Evolutionary conservation across 169 alveolate species (phyloP).

Genomic region (Theileria annulata): DNA sequence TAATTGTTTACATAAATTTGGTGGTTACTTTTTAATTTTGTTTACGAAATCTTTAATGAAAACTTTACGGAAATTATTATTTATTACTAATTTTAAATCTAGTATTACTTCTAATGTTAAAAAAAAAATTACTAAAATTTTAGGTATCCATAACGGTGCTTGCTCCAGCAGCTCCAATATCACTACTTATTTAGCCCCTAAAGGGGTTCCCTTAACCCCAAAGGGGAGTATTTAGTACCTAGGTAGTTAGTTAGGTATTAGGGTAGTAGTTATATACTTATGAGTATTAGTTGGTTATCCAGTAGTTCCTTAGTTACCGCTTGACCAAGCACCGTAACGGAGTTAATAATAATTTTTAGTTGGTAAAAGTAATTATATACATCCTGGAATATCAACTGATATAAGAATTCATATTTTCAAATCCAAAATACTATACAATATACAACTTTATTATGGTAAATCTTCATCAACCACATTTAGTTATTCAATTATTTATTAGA

Average conservation of each 20-base stretch:
- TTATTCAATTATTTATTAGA: too few relatives aligned
- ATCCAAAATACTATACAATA: slow-evolving; percentile 72
- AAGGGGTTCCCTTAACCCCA: background rate
- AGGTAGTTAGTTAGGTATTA: background rate
- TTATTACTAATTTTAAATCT: slow-evolving; percentile 66
- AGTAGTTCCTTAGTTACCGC: background rate
- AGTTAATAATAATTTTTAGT: background rate
- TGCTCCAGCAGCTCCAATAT: background rate
- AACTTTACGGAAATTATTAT: slow-evolving; percentile 60
- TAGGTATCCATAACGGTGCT: slow-evolving; percentile 40
- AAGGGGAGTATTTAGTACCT: background rate
- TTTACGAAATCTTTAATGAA: slow-evolving; percentile 74
- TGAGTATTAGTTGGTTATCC: background rate
- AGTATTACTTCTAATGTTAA: slow-evolving; percentile 71
- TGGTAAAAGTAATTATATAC: slow-evolving; percentile 57
- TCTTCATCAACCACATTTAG: too few relatives aligned
- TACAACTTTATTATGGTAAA: slow-evolving; percentile 75
- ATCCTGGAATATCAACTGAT: slow-evolving; percentile 81
- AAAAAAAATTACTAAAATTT: slow-evolving; percentile 72
- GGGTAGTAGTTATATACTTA: background rate
- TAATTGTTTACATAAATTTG: slow-evolving; percentile 68
- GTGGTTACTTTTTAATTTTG: slow-evolving; percentile 67
- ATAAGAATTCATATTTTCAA: slow-evolving; percentile 76
- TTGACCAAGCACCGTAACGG: too few relatives aligned
- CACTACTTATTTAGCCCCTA: background rate